Conservation (phyloP, 1,284 basidiomycete species). For the Ceratobasidium sp. region DNA sequence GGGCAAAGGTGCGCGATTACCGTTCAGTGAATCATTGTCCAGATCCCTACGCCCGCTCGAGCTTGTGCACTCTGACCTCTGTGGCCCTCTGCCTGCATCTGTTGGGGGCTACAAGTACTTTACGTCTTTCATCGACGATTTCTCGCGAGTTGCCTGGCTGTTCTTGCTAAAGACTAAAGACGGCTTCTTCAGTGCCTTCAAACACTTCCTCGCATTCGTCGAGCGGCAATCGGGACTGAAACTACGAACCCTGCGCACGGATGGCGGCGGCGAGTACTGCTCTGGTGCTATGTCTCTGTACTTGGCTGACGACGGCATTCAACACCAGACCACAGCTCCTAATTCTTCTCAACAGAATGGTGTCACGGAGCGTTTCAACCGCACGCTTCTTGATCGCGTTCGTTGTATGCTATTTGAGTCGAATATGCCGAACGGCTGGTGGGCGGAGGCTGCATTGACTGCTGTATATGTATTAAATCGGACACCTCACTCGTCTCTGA, state of each 20-base stretch:
- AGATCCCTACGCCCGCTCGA: constrained; percentile 10
- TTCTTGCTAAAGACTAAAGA: no score
- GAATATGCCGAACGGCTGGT: constrained; percentile 15
- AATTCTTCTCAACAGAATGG: constrained; percentile 43
- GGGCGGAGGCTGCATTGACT: constrained; percentile 17
- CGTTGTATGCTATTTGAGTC: constrained; percentile 20
- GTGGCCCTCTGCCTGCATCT: no score
- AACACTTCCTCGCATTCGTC: no score
- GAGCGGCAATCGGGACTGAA: no score
- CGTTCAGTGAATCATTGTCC: constrained; percentile 33
- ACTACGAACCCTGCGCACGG: no score
- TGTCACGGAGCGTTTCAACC: constrained; percentile 30
- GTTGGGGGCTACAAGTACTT: no score
- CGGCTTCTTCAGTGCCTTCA: no score
- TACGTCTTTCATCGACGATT: no score
- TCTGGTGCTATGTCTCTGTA: no score
- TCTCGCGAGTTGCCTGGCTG: no score
- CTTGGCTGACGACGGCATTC: constrained; percentile 9
- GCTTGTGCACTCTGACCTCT: constrained; percentile 50
- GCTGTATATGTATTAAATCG: constrained; percentile 27
- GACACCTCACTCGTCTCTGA: constrained; percentile 4
- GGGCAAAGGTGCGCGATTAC: constrained; percentile 37
- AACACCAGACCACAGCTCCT: constrained; percentile 17
- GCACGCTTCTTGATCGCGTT: constrained; percentile 16
- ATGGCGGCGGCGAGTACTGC: no score